Conservation (phyloP, 495 filamentous ascomycete genomes). For the Aspergillus panamensis region DNA sequence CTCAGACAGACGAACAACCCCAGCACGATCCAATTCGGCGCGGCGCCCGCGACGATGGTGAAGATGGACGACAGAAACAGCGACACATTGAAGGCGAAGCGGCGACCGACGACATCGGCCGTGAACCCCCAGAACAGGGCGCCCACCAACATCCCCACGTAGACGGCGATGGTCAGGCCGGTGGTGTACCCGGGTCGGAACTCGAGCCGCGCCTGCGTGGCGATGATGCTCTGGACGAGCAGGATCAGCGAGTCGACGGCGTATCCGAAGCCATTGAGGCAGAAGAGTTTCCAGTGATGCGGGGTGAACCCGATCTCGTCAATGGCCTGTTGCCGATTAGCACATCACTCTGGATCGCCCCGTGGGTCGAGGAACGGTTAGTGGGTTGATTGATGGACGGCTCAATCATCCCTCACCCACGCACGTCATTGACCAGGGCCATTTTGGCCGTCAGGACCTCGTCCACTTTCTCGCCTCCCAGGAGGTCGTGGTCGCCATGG, state of each 20-base stretch:
- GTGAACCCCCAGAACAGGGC: slow-evolving; percentile 54
- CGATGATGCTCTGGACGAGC: slow-evolving; percentile 64
- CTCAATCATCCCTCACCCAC: slow-evolving; percentile 18
- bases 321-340: slow-evolving; percentile 52
- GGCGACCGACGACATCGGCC: slow-evolving; percentile 53
- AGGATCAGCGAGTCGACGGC: slow-evolving; percentile 68
- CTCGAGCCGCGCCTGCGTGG: slow-evolving; percentile 53
- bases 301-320: slow-evolving; percentile 69
- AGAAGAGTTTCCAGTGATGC: slow-evolving; percentile 68
- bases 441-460: slow-evolving; percentile 66
- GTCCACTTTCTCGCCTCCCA: slow-evolving; percentile 50
- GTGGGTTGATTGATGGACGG: neutral
- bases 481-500: no score
- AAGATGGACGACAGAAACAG: slow-evolving; percentile 48
- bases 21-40: slow-evolving; percentile 48
- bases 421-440: slow-evolving; percentile 65
- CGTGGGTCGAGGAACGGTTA: no score
- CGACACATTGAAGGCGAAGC: slow-evolving; percentile 51
- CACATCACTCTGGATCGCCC: no score
- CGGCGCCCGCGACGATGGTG: slow-evolving; percentile 46
- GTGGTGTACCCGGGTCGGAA: slow-evolving; percentile 44
- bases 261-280: slow-evolving; percentile 64
- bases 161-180: slow-evolving; percentile 56
- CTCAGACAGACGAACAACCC: slow-evolving; percentile 45
- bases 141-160: slow-evolving; percentile 51